Percentiles rank a stretch among this genome's conserved stretches.
These are phyloP conservation scores for Cytospora mali DNA, from an alignment of 2,329 filamentous ascomycete species.

Conservation along the genomic window DNA sequence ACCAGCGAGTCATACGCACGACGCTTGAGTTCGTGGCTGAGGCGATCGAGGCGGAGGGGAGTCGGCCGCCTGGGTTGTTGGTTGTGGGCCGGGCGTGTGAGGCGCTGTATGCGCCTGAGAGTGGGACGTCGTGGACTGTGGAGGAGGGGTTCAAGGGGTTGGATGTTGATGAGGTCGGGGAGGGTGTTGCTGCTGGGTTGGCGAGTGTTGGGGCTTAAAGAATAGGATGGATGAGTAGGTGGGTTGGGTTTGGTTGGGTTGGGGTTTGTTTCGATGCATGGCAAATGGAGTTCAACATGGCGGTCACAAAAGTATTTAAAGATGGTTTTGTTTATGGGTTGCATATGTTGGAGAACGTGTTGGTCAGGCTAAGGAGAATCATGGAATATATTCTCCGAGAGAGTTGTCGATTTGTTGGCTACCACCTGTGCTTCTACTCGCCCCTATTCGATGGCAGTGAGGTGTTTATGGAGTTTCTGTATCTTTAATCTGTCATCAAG, in stretches of 20 bases:
- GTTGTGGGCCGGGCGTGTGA: constrained; percentile 85
- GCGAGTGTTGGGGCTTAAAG: background rate
- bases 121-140: constrained; percentile 72
- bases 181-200: background rate
- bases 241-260: background rate
- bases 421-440: background rate
- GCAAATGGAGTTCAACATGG: background rate
- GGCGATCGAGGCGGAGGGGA: constrained; percentile 87
- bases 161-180: constrained; percentile 46
- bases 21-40: constrained; percentile 77
- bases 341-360: too few species aligned
- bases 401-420: too few species aligned
- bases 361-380: background rate
- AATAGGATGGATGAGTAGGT: background rate
- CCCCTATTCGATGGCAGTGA: background rate
- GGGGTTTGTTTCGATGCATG: background rate
- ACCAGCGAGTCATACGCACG: constrained; percentile 89
- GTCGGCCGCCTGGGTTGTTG: constrained; percentile 82
- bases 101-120: constrained; percentile 64
- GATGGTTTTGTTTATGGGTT: background rate
- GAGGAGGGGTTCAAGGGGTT: constrained; percentile 84
- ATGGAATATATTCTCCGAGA: background rate
- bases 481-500: background rate
- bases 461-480: background rate
- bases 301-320: background rate